Percentiles rank a stretch among this genome's conserved stretches.
phyloP scores from a whole-genome alignment of 2,329 filamentous ascomycete species.

The Aspergillus latus region DNA sequence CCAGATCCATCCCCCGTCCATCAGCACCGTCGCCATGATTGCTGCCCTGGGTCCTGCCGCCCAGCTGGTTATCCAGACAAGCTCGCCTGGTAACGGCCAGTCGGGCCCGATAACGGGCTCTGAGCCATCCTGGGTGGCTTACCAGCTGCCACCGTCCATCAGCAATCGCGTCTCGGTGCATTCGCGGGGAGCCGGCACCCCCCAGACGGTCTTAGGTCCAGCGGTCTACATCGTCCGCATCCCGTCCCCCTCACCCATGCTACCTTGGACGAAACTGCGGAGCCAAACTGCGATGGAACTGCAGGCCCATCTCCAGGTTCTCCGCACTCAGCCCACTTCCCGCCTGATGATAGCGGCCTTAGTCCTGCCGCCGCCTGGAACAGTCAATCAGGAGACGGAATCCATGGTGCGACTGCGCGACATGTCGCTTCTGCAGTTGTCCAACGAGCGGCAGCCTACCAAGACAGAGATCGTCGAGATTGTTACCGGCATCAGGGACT shows the following conservation, averaged over 20 bases:
- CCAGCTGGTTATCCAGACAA: constrained; percentile 1
- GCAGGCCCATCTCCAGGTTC: constrained; percentile 1
- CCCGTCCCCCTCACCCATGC: not conserved
- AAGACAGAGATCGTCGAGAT: constrained; percentile 1
- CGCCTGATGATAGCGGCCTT: not conserved
- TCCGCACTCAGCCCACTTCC: not conserved
- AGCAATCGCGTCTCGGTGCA: not conserved
- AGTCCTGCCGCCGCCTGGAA: not conserved
- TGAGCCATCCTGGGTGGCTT: not conserved
- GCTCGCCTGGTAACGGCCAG: not conserved
- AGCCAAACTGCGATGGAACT: not conserved
- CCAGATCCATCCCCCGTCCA: constrained; percentile 1
- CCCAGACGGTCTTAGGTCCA: not conserved
- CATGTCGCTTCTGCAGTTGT: not conserved
- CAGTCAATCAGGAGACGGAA: not conserved
- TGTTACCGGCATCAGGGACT: not conserved
- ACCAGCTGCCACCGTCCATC: not conserved
- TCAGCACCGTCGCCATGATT: not conserved
- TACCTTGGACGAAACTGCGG: not conserved
- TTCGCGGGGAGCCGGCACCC: not conserved
- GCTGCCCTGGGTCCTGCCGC: not conserved
- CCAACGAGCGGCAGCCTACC: not conserved
- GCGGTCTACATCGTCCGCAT: not conserved
- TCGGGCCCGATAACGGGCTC: not conserved
- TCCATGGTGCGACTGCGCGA: constrained; percentile 4